These are phyloP conservation scores for Candida adriatica DNA, from an alignment of 805 yeast genomes.

Conservation along the genomic window DNA sequence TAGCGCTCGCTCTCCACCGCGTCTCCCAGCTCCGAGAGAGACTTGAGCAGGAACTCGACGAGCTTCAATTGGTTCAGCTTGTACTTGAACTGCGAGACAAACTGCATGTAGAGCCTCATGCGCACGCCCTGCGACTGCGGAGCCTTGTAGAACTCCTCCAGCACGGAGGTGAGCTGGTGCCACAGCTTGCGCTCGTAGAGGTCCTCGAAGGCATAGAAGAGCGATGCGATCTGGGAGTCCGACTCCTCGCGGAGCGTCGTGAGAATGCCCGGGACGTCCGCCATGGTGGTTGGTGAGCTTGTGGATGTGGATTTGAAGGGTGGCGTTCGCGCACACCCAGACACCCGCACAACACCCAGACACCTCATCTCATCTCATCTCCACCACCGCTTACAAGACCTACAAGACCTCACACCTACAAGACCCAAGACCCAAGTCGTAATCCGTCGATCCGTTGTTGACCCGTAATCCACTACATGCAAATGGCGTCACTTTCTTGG, in stretches of 20 bases:
- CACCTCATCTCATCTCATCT: too few relatives aligned
- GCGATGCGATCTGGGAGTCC: conserved; percentile 55
- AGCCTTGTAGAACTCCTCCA: conserved; percentile 53
- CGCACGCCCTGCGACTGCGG: conserved; percentile 49
- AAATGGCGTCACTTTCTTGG: conserved; percentile 12
- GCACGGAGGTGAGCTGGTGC: conserved; percentile 80
- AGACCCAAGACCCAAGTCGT: too few relatives aligned
- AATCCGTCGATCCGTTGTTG: too few relatives aligned
- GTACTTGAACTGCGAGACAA: conserved; percentile 58
- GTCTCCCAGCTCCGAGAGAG: conserved; percentile 38
- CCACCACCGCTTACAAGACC: too few relatives aligned
- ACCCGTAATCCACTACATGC: too few relatives aligned
- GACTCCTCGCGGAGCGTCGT: conserved; percentile 55
- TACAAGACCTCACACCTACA: too few relatives aligned
- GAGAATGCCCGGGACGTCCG: conserved; percentile 22
- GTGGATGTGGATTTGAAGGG: too few relatives aligned
- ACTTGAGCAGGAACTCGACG: conserved; percentile 61
- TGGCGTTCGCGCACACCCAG: too few relatives aligned
- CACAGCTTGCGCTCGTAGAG: conserved; percentile 83
- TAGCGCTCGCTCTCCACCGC: conserved; percentile 43
- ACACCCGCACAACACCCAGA: too few relatives aligned
- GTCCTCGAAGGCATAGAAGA: conserved; percentile 71
- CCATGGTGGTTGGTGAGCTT: too few relatives aligned
- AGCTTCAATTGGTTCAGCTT: conserved; percentile 75
- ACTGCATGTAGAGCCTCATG: conserved; percentile 60